Evolutionary conservation across 2,329 filamentous ascomycete species (phyloP).

Genomic region (Neocucurbitaria cava): DNA sequence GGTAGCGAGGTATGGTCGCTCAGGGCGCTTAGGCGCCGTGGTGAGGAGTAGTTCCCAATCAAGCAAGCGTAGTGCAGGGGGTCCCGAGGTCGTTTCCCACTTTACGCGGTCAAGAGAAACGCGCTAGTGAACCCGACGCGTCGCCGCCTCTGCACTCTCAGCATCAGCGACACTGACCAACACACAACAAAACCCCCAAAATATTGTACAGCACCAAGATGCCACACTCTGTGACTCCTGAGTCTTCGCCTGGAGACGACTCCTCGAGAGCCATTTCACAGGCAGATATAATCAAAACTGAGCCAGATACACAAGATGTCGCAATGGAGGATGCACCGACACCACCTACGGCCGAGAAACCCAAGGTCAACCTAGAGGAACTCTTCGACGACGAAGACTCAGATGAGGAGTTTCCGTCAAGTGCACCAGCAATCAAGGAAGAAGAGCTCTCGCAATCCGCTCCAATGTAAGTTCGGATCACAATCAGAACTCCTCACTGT

Average conservation of each 20-base stretch:
- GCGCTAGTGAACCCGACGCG: slow-evolving; percentile 30
- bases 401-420: slow-evolving; percentile 66
- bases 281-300: slow-evolving; percentile 37
- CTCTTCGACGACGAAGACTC: slow-evolving; percentile 65
- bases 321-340: slow-evolving; percentile 40
- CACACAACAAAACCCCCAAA: slow-evolving; percentile 2
- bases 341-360: slow-evolving; percentile 35
- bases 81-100: slow-evolving; percentile 14
- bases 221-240: slow-evolving; percentile 56
- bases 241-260: slow-evolving; percentile 49
- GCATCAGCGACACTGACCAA: slow-evolving; percentile 6
- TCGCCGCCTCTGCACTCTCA: slow-evolving; percentile 7
- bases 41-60: slow-evolving; percentile 19
- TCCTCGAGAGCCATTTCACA: slow-evolving; percentile 49
- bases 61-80: slow-evolving; percentile 15
- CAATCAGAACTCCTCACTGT: slow-evolving; percentile 2
- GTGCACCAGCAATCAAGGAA: slow-evolving; percentile 55
- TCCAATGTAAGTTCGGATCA: slow-evolving; percentile 44
- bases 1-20: not conserved
- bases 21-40: slow-evolving; percentile 4
- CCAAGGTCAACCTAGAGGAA: slow-evolving; percentile 59
- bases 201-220: slow-evolving; percentile 36
- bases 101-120: slow-evolving; percentile 29
- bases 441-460: slow-evolving; percentile 48
- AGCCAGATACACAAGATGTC: slow-evolving; percentile 37